Percentiles rank a stretch among this genome's conserved stretches.
Conservation (phyloP, 495 filamentous ascomycete genomes). For the Xylaria grammica region DNA sequence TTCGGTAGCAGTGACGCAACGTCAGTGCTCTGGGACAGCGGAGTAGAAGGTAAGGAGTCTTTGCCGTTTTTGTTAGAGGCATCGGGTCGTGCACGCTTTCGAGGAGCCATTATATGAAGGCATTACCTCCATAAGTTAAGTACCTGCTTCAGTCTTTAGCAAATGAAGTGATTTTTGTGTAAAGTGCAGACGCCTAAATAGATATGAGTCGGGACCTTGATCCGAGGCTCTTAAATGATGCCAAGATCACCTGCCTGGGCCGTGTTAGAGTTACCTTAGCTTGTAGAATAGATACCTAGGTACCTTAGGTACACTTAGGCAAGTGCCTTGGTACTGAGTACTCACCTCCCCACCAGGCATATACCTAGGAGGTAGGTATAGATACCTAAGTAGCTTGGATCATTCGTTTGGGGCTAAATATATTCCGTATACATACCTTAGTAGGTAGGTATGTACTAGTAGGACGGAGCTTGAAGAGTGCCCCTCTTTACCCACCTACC, state of each 20-base stretch:
- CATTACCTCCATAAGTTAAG: slow-evolving; percentile 3
- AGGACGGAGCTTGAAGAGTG: too few relatives aligned
- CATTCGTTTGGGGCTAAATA: too few relatives aligned
- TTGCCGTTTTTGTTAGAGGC: slow-evolving; percentile 46
- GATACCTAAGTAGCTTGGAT: too few relatives aligned
- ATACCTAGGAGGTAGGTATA: too few relatives aligned
- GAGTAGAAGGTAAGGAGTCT: slow-evolving; percentile 37
- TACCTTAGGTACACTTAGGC: too few relatives aligned
- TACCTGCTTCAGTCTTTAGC: not conserved
- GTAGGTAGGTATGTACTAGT: too few relatives aligned
- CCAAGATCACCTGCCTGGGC: not conserved
- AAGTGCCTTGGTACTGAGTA: too few relatives aligned
- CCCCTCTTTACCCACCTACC: not conserved
- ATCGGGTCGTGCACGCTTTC: slow-evolving; percentile 68
- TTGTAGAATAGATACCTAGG: not conserved
- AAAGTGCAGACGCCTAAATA: not conserved
- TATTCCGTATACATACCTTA: too few relatives aligned
- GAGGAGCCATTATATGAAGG: slow-evolving; percentile 55
- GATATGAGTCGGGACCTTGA: not conserved
- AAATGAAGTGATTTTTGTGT: not conserved
- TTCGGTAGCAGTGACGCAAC: slow-evolving; percentile 35
- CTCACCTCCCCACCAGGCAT: too few relatives aligned
- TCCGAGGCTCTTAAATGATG: not conserved
- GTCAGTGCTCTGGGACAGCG: slow-evolving; percentile 39
- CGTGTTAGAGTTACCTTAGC: too few relatives aligned